Base-by-base conservation (phyloP, 257 asterid species). In the Mitragyna speciosa region DNA sequence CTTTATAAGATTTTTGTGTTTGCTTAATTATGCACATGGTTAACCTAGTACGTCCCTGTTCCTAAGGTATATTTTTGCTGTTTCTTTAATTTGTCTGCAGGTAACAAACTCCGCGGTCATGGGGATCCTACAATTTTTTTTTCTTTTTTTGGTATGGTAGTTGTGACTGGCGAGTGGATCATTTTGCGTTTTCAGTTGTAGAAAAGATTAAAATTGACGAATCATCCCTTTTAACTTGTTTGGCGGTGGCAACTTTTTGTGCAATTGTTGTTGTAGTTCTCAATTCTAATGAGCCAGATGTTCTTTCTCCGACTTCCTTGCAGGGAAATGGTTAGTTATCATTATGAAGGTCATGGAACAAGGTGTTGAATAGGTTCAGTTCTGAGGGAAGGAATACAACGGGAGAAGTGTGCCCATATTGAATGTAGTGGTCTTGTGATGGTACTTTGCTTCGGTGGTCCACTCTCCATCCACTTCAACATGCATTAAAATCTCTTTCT, bases 341-440 rank as follows among this genome's bases (percentile, higher is more conserved):
- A 58, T 75, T 56, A 75, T 54, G 72, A 20, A 54, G 31, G 76
- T 49, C 70, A 70, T 51, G 45, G 75, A 73, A 75, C 59, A 8
- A 43, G 31, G 22, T 47, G 16, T 72, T 75, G 78, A 69, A 81
- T 66, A 64, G 72, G 76, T 59, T n/a, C 63, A 36, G 63, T 28
- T 59, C 73, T 72, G 78, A 80, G 82, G 51, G 12, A 28, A 54
- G 26, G 72, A 76, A 58, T 24, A 47, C 71, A 66, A 70, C 43
- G 85, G 85, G 79, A 76, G 52, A 74, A 78, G 80, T 78, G 81
- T 83, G 87, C 12, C 81, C 79, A 63, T 72, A 80, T 80, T 87
- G 73, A 82, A 84, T 76, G 58, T 26, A 39, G 59, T 12, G 59
- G 81, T 61, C 30, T 26, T 65, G 83, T 9, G 73, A 64, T 49